Evolutionary conservation across 441 rosid species (phyloP).

Genomic region (Raphanus hybrid): DNA sequence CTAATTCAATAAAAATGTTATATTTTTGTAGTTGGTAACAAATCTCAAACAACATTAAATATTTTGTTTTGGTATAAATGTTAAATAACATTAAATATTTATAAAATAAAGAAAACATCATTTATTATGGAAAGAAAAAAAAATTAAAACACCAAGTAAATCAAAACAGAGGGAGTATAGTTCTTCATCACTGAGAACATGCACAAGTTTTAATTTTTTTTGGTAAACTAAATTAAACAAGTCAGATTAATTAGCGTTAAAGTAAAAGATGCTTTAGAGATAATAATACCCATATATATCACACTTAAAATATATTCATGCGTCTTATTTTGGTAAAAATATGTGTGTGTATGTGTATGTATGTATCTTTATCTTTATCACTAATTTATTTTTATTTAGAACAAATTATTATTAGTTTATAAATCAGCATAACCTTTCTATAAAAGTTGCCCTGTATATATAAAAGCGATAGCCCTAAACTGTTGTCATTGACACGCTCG

Average conservation of each 20-base stretch:
- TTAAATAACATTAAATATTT: too few species aligned
- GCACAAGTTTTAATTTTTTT: not conserved
- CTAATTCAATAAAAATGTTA: too few species aligned
- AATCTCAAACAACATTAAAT: too few species aligned
- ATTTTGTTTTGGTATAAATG: too few species aligned
- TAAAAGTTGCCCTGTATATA: not conserved
- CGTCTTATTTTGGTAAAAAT: too few species aligned
- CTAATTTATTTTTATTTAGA: not conserved
- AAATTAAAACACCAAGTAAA: too few species aligned
- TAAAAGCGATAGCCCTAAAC: constrained; percentile 27
- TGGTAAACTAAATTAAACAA: too few species aligned
- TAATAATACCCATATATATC: constrained; percentile 18
- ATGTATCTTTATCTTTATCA: not conserved
- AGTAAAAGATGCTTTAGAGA: constrained; percentile 40
- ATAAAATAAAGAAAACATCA: too few species aligned
- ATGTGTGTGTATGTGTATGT: not conserved
- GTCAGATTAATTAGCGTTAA: constrained; percentile 6
- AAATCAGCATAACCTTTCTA: not conserved
- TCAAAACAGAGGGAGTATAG: too few species aligned
- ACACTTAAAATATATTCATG: not conserved
- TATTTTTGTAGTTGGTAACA: too few species aligned
- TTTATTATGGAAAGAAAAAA: too few species aligned
- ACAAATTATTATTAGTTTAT: constrained; percentile 10
- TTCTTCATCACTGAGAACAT: too few species aligned
- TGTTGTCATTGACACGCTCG: constrained; percentile 6